Percentiles rank a stretch among this genome's conserved stretches.
phyloP scores from a whole-genome alignment of 1,284 basidiomycete species.

The Sporisorium exsertum region DNA sequence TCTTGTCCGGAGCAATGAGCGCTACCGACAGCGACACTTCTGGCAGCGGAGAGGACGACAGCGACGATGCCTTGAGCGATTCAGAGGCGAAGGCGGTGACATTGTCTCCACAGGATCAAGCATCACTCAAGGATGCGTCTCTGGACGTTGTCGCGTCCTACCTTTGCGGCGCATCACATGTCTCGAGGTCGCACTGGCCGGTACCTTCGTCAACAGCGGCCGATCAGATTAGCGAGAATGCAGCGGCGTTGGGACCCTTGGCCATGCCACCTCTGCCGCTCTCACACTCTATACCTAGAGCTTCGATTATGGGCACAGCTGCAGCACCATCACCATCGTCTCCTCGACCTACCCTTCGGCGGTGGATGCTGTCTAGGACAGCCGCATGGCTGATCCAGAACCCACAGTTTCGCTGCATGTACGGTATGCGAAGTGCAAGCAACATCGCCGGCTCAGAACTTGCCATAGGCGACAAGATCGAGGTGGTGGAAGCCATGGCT shows the following conservation, averaged over 20 bases:
- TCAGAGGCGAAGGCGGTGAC: constrained; percentile 8
- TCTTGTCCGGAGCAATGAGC: constrained; percentile 9
- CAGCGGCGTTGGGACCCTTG: neutral
- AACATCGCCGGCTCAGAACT: neutral
- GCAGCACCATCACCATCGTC: neutral
- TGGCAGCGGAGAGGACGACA: constrained; percentile 26
- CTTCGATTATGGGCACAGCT: neutral
- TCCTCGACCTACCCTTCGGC: constrained; percentile 7
- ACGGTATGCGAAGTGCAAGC: neutral
- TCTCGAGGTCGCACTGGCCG: neutral
- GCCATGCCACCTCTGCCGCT: neutral
- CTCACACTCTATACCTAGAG: neutral
- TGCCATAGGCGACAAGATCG: constrained; percentile 32
- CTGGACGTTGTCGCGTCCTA: constrained; percentile 17
- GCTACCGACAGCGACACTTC: constrained; percentile 20
- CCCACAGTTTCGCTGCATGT: constrained; percentile 42
- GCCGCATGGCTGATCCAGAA: constrained; percentile 39
- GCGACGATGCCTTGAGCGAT: constrained; percentile 24
- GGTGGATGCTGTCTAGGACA: constrained; percentile 31
- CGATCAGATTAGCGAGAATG: neutral
- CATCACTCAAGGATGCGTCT: constrained; percentile 11
- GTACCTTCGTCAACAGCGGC: too few species aligned
- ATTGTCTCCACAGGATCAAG: constrained; percentile 20
- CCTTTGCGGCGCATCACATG: constrained; percentile 3
- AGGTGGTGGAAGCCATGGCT: constrained; percentile 37